Conservation (phyloP, 805 yeast species). For the Lachancea kluyveri region DNA sequence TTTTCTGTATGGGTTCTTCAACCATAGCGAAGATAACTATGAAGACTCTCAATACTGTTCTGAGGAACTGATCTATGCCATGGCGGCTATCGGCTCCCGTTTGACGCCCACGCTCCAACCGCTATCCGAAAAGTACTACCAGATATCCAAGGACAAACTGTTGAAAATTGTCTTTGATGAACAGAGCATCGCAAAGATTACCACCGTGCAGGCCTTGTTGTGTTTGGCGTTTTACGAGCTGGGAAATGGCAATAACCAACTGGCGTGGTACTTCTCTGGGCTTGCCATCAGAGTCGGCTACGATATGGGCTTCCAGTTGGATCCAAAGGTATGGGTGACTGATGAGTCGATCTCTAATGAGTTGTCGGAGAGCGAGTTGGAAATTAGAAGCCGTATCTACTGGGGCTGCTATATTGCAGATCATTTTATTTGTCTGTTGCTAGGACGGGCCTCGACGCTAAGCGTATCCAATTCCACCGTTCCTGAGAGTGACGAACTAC, state of each 20-base stretch:
- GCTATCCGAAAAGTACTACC: conserved; percentile 40
- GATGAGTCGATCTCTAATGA: conserved; percentile 31
- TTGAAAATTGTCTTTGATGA: conserved; percentile 34
- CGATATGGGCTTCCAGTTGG: conserved; percentile 57
- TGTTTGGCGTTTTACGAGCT: conserved; percentile 56
- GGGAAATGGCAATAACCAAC: conserved; percentile 50
- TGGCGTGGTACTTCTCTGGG: conserved; percentile 61
- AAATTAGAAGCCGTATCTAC: conserved; percentile 52
- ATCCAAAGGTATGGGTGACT: conserved; percentile 53
- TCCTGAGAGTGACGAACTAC: conserved; percentile 52
- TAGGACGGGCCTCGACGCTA: conserved; percentile 53
- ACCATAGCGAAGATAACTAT: conserved; percentile 40
- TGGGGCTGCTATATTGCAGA: conserved; percentile 67
- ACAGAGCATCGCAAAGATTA: conserved; percentile 37
- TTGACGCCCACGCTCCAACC: conserved; percentile 38
- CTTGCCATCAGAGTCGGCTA: conserved; percentile 59
- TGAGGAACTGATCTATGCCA: conserved; percentile 44
- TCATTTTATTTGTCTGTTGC: conserved; percentile 51
- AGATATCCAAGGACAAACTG: conserved; percentile 39
- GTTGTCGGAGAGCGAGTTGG: conserved; percentile 44
- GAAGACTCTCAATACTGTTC: conserved; percentile 46
- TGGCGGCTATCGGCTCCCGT: conserved; percentile 54
- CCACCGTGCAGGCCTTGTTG: conserved; percentile 54
- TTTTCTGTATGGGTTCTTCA: conserved; percentile 53
- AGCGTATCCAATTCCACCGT: conserved; percentile 54